Evolutionary conservation across 768 basidiomycete genomes (phyloP), one percentile per base, ranked within the genome.

Genomic region (Melanogaster broomeanus): DNA sequence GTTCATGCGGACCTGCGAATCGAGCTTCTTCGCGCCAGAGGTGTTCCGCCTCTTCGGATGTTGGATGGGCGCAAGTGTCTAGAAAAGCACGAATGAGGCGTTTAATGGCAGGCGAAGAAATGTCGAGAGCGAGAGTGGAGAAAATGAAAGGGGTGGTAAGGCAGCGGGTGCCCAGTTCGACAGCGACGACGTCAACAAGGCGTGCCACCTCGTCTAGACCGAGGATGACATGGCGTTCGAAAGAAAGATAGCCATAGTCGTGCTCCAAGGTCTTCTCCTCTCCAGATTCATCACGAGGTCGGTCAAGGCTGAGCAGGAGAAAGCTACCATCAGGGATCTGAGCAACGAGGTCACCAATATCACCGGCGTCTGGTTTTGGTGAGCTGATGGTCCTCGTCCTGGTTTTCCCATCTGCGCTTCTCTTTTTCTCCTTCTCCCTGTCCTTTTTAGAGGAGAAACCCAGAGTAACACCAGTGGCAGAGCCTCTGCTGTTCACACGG

Each of bases 101-200:
- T 60, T 81, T 85, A 60, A 93, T 83, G 30, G 84, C 81, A n/a
- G 83, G 73, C 6, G 84, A 74, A 38, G 84, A 88, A 37, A 95
- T 77, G 61, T 97, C 94, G 53, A 98, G 83, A 15, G 93, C 93
- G 58, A 88, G 82, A 25, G 82, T 84, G 33, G 90, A 91, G 74
- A 98, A 96, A 55, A 98, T 85, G 72, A 97, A 87, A 19, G 95
- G 94, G 3, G 91, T 93, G 19, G 87, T 86, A 53, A 97, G 78
- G 61, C 85, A 89, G 60, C 89, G 78, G 48, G 81, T 76, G 56
- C 78, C 78, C 49, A 93, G 81, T 70, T 90, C 88, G 47, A 81
- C 76, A 42, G 82, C 78, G 49, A 91, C 72, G 52, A 83, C 82
- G 38, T 80, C 77, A n/a, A 91, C 85, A 42, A 93, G 82, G 38